phyloP scores from a whole-genome alignment of 75 land plant species.

The Pinus taeda region DNA sequence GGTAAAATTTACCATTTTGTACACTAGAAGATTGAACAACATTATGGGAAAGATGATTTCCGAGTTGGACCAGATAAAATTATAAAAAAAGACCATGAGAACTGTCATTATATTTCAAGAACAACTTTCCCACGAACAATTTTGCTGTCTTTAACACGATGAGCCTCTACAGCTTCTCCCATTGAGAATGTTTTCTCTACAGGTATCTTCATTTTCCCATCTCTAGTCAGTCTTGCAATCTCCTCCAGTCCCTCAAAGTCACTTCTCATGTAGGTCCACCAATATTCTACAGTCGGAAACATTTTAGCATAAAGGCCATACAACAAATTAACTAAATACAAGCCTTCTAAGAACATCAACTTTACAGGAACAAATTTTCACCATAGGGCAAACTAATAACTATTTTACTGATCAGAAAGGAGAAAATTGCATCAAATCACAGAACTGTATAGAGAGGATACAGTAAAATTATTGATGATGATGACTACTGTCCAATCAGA shows the following conservation, averaged over 20 bases:
- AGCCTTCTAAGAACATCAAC: neutral
- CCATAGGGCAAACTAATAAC: neutral
- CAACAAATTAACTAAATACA: neutral
- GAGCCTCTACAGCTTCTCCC: constrained; percentile 79
- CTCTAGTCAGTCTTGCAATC: constrained; percentile 63
- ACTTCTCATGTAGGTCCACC: constrained; percentile 87
- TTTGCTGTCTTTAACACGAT: constrained; percentile 71
- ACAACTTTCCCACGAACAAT: constrained; percentile 78
- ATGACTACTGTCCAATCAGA: too few relatives aligned
- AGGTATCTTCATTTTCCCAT: constrained; percentile 77
- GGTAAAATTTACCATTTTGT: neutral
- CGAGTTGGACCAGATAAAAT: neutral
- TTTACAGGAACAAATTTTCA: neutral
- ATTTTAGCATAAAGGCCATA: neutral
- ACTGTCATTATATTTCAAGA: constrained; percentile 54
- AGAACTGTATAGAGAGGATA: neutral
- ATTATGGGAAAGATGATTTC: neutral
- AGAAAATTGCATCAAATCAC: neutral
- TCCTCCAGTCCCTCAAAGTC: constrained; percentile 87
- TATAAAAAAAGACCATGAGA: neutral
- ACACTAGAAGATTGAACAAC: neutral
- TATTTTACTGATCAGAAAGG: neutral
- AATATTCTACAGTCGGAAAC: constrained; percentile 52
- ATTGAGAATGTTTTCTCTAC: constrained; percentile 78
- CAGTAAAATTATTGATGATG: neutral